These are phyloP conservation scores for Castanea crenata DNA, from an alignment of 306 rosid genomes.

Conservation along the genomic window DNA sequence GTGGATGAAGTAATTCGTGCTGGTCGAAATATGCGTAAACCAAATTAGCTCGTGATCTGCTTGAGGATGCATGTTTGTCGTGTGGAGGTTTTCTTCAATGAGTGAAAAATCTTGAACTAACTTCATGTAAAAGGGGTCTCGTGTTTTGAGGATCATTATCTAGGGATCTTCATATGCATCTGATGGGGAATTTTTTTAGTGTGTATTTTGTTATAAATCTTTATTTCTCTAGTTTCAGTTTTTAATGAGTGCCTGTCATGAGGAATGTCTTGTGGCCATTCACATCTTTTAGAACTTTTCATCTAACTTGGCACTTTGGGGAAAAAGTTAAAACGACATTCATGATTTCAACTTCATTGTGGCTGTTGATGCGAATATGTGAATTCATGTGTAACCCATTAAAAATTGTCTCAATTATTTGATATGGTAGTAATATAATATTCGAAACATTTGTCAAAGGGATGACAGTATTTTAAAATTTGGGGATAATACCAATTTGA, in stretches of 20 bases:
- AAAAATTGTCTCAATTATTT: too few relatives aligned
- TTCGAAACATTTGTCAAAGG: too few relatives aligned
- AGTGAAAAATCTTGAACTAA: background rate
- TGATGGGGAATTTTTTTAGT: background rate
- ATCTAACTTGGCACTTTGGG: background rate
- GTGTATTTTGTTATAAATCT: background rate
- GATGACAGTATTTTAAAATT: too few relatives aligned
- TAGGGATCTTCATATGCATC: constrained; percentile 5
- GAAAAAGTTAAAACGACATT: background rate
- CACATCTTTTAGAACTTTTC: too few relatives aligned
- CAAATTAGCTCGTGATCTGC: constrained; percentile 38
- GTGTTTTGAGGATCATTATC: background rate
- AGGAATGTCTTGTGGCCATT: background rate
- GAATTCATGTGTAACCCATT: too few relatives aligned
- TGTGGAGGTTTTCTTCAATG: constrained; percentile 2
- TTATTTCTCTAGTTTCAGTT: background rate
- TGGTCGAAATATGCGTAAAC: constrained; percentile 94
- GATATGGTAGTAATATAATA: too few relatives aligned
- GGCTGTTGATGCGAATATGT: too few relatives aligned
- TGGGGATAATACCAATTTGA: too few relatives aligned
- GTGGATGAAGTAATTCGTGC: constrained; percentile 99
- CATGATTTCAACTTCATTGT: too few relatives aligned
- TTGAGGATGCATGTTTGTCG: background rate
- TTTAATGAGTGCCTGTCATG: background rate
- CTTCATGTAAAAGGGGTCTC: constrained; percentile 1